A percentile compares a stretch with the other conserved stretches of the same genome.
Conservation (phyloP, 495 filamentous ascomycete species). For the Penicillium flavigenum region DNA sequence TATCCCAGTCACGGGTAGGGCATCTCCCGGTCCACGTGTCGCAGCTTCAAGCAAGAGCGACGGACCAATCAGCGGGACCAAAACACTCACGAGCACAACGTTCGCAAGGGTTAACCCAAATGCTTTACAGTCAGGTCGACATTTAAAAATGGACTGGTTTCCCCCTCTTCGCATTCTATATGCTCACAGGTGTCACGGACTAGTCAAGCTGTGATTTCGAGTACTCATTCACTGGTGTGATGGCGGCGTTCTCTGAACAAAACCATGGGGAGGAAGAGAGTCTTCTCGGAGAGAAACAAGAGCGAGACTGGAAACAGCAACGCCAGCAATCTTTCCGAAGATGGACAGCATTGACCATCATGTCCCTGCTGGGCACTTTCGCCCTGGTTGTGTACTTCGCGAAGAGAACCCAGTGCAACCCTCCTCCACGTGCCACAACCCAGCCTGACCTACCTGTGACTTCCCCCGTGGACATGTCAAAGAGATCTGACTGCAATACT, state of each 20-base stretch:
- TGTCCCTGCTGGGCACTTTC: conserved; percentile 1
- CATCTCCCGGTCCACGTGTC: conserved; percentile 1
- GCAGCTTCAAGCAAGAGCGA: neutral
- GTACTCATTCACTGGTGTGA: neutral
- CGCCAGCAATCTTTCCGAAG: neutral
- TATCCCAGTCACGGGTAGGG: neutral
- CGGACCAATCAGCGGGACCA: conserved; percentile 1
- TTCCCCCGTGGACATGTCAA: neutral
- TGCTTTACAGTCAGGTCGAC: neutral
- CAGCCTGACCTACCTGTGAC: neutral
- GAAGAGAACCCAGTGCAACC: neutral
- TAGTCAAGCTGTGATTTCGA: conserved; percentile 1
- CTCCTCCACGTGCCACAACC: neutral
- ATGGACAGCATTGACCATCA: neutral
- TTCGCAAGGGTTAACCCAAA: neutral
- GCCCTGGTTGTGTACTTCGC: conserved; percentile 5
- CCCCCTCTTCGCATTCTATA: neutral
- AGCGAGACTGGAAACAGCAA: neutral
- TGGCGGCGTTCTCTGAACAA: neutral
- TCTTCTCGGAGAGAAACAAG: neutral
- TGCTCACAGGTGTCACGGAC: neutral
- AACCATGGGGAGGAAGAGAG: neutral
- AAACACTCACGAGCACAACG: neutral
- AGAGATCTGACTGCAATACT: conserved; percentile 51
- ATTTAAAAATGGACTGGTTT: conserved; percentile 8